These are phyloP conservation scores for Talaromyces sp. DNA, from an alignment of 2,329 filamentous ascomycete genomes.

Conservation along the genomic window DNA sequence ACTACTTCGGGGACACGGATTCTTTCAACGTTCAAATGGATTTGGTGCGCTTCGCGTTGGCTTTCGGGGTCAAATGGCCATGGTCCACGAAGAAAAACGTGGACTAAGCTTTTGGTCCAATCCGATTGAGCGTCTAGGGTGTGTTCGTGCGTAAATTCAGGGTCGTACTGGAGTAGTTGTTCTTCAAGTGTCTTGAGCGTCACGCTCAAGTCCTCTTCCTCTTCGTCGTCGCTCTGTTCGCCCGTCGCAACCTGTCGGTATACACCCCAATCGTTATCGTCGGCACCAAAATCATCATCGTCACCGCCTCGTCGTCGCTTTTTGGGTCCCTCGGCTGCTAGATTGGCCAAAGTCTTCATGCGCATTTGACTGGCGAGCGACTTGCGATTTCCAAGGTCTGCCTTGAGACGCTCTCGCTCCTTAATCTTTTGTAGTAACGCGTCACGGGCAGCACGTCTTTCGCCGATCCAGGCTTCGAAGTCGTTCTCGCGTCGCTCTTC, in stretches of 20 bases:
- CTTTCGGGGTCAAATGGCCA: slow-evolving; percentile 79
- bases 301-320: slow-evolving; percentile 87
- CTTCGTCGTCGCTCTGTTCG: slow-evolving; percentile 75
- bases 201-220: slow-evolving; percentile 80
- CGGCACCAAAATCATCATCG: slow-evolving; percentile 93
- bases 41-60: slow-evolving; percentile 76
- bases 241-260: slow-evolving; percentile 90
- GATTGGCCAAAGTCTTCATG: slow-evolving; percentile 96
- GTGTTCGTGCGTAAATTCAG: slow-evolving; percentile 84
- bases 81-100: slow-evolving; percentile 84
- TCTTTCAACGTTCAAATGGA: slow-evolving; percentile 94
- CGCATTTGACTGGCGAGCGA: slow-evolving; percentile 93
- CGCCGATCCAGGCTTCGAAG: slow-evolving; percentile 80
- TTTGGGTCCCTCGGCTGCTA: slow-evolving; percentile 80
- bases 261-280: slow-evolving; percentile 97
- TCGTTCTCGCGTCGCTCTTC: slow-evolving; percentile 79
- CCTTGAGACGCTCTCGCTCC: slow-evolving; percentile 87
- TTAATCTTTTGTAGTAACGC: slow-evolving; percentile 79
- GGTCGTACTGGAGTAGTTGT: slow-evolving; percentile 82
- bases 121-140: slow-evolving; percentile 89
- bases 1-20: slow-evolving; percentile 91
- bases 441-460: slow-evolving; percentile 70
- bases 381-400: slow-evolving; percentile 93
- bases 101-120: slow-evolving; percentile 88
- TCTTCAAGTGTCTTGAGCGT: slow-evolving; percentile 74